phyloP scores from a whole-genome alignment of 2,329 filamentous ascomycete genomes.

The Aspergillus pseudoterreus region DNA sequence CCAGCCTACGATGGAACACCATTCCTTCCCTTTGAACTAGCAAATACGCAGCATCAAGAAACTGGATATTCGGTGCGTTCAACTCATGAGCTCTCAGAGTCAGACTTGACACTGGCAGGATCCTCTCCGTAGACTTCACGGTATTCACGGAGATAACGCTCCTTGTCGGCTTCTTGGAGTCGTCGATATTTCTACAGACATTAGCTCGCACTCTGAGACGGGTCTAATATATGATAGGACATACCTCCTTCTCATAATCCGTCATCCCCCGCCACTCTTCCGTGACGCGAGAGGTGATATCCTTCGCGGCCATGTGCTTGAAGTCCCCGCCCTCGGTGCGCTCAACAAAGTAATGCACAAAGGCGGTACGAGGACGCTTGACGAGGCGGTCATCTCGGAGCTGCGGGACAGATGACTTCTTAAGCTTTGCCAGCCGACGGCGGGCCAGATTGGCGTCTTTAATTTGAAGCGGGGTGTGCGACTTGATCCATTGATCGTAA shows the following conservation, averaged over 20 bases:
- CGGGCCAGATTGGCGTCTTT: constrained; percentile 58
- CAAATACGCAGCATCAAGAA: background rate
- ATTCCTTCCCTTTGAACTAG: background rate
- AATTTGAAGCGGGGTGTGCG: constrained; percentile 56
- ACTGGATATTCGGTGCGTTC: background rate
- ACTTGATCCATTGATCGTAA: constrained; percentile 53
- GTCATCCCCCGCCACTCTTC: constrained; percentile 27
- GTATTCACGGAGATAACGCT: constrained; percentile 34
- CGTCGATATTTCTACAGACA: constrained; percentile 26
- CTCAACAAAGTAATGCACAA: constrained; percentile 44
- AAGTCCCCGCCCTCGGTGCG: constrained; percentile 49
- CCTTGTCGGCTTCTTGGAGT: constrained; percentile 21
- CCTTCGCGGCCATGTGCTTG: constrained; percentile 39
- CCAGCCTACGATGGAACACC: background rate
- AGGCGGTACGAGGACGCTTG: constrained; percentile 42
- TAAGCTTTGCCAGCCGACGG: constrained; percentile 23
- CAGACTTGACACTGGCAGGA: constrained; percentile 2
- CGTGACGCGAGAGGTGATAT: constrained; percentile 25
- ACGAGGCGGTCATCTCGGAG: constrained; percentile 55
- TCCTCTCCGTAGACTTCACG: constrained; percentile 34
- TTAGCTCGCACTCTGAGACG: constrained; percentile 7
- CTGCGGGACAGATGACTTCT: constrained; percentile 6
- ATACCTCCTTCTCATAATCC: constrained; percentile 35
- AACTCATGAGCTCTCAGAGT: background rate
- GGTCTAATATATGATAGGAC: constrained; percentile 2